Percentiles rank a stretch among this genome's conserved stretches.
These are phyloP conservation scores for Piromyces finnis DNA, from an alignment of 192 early-diverging fungal species.

Conservation along the genomic window DNA sequence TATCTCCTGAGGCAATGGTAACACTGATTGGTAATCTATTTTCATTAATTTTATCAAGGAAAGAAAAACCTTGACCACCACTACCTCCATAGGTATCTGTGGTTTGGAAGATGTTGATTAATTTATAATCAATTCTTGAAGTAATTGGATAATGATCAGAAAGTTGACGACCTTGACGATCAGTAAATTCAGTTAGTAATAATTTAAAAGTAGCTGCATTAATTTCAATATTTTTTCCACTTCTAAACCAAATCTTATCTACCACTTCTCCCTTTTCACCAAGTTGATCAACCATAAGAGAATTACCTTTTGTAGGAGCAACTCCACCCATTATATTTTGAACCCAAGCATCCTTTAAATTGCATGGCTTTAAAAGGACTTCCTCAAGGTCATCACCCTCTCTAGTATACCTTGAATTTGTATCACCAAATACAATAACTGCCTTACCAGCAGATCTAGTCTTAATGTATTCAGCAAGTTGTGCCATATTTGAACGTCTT, in stretches of 20 bases:
- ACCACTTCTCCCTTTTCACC: conserved; percentile 2
- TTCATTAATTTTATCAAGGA: too few relatives aligned
- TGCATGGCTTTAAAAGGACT: background rate
- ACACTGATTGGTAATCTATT: too few relatives aligned
- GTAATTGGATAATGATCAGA: conserved; percentile 4
- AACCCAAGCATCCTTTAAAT: conserved; percentile 7
- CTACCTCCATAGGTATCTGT: too few relatives aligned
- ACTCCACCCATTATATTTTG: background rate
- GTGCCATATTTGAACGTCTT: conserved; percentile 1
- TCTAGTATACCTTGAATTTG: conserved; percentile 8
- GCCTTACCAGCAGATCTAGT: conserved; percentile 2
- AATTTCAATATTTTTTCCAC: background rate
- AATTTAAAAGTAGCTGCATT: background rate
- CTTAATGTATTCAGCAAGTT: conserved; percentile 1
- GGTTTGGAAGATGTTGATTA: too few relatives aligned
- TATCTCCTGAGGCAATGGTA: too few relatives aligned
- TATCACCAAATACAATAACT: conserved; percentile 8
- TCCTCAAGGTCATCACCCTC: conserved; percentile 1
- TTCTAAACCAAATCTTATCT: conserved; percentile 6
- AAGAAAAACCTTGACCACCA: too few relatives aligned
- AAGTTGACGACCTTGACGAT: background rate
- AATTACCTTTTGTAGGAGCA: background rate
- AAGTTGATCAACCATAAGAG: background rate
- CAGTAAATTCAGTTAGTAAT: background rate
- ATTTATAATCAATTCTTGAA: too few relatives aligned